These are phyloP conservation scores for Globisporangium uncinulatum DNA, from an alignment of 352 stramenopile species.

Conservation along the genomic window DNA sequence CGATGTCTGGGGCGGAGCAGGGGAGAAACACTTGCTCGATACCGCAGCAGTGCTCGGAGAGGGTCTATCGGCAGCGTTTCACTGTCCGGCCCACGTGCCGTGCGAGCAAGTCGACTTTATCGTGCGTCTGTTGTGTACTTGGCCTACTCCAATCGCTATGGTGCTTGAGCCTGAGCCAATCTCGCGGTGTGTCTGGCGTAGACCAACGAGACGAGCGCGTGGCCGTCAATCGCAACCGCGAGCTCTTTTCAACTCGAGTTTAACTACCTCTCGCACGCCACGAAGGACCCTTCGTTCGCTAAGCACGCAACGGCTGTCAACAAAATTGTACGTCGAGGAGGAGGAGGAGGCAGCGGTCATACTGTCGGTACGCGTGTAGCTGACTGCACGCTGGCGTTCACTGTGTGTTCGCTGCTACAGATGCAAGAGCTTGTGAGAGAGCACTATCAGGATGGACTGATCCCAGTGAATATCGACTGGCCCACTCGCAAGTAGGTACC, in stretches of 20 bases:
- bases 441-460: conserved; percentile 31
- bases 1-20: conserved; percentile 4
- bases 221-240: background rate
- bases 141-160: too few relatives aligned
- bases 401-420: conserved; percentile 9
- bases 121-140: conserved; percentile 14
- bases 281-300: conserved; percentile 26
- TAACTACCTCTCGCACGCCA: conserved; percentile 34
- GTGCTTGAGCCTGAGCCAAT: too few relatives aligned
- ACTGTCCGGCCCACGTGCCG: conserved; percentile 24
- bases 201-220: background rate
- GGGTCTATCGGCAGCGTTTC: conserved; percentile 28
- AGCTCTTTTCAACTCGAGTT: conserved; percentile 61
- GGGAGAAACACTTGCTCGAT: conserved; percentile 36
- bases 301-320: background rate
- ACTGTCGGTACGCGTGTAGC: background rate
- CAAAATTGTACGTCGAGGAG: conserved; percentile 18
- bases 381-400: background rate
- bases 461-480: conserved; percentile 39
- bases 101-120: conserved; percentile 33
- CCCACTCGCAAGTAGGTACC: conserved; percentile 16
- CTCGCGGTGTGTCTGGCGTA: background rate
- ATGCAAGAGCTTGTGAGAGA: conserved; percentile 23
- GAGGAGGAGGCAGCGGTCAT: background rate
- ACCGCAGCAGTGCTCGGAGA: conserved; percentile 32